Evolutionary conservation across 257 asterid genomes (phyloP), one percentile per base, ranked within the genome.

Genomic region (Striga asiatica): DNA sequence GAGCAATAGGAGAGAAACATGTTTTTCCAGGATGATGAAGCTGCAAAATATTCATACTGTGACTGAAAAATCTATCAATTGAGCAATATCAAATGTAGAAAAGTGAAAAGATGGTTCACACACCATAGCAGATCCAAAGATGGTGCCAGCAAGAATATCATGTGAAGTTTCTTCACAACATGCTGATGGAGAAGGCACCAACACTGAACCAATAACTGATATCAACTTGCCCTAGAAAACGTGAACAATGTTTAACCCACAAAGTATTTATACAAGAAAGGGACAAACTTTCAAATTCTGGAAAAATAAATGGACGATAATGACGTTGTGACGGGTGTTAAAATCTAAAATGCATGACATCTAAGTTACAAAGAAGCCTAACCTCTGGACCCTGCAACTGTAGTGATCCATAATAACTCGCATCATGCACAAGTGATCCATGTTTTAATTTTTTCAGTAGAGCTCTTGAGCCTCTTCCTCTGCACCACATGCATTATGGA

Each of bases 401-500:
- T 66, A 84, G 68, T 54, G 75, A 71, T 22, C 79, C 64, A 68
- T 54, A 62, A 72, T 87, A 87, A 77, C 96, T 87, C 29, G 95
- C 83, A 38, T 91, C 96, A 60, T 91, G 95, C 66, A 84, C 71
- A 64, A 91, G 82, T 42, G 74, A 94, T 41, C 92, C 89, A 27
- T 65, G 39, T 52, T 72, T 77, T 48, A 78, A 49, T 62, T 77
- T 81, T 78, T 80, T 84, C 71, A 87, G 56, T 62, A 91, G 68
- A 66, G 95, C 89, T 71, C 92, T 80, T 19, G 96, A 83, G 35
- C 98, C 98, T 67, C 78, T 77, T 29, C 95, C 96, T 13, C 98
- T 91, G 75, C 76, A 70, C 72, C 43, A 70, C 47, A 62, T 29
- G 56, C 39, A 37, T 34, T 58, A 67, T 6, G 7, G 53, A 21